Base-by-base conservation (phyloP, 2,329 filamentous ascomycete genomes). In the Pseudopithomyces maydicus region DNA sequence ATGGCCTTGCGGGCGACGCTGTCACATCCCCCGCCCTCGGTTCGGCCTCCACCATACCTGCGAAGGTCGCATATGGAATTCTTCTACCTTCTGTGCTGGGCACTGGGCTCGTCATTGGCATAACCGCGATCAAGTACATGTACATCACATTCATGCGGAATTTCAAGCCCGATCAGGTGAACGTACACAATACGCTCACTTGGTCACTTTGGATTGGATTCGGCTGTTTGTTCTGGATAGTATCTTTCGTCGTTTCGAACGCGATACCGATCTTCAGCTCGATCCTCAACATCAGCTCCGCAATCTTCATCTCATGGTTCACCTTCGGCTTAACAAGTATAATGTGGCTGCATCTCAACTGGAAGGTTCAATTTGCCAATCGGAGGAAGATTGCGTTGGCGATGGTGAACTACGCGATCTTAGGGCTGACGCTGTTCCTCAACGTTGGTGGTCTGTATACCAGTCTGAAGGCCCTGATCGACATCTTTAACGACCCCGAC, bases 271-370 rank as follows among this genome's bases (percentile, higher is more conserved):
- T 68, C 10, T 69, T 69, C 63, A 66, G 58, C 44, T 66, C 62
- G 23, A 48, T 71, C 6, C 63, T 71, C 45, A 68, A 68, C 47
- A 71, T 69, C 42, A 65, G 64, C 3, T 59, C 67, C 1, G 65
- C 67, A 2, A 54, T 69, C 2, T 56, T 71, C 2, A 55, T 71
- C 2, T 66, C 63, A 1, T 71, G 66, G 65, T 69, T 71, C 38
- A 69, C 68, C 12, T 70, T 67, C 62, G 66, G 65, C 35, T 59
- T 69, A 20, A 68, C 68, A 1, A 64, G 67, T n/a, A 43, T 70
- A n/a, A 69, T 69, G 59, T 70, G 68, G 64, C 66, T 68, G 46
- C 63, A 70, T 43, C 61, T 69, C 41, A 71, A 69, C 51, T 69
- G 66, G 63, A 47, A 70, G 45, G 64, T 65, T 48, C 63, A 61